Percentiles rank a stretch among this genome's conserved stretches.
Conservation (phyloP, 2,329 filamentous ascomycete genomes). For the Cyphellophora europaea region DNA sequence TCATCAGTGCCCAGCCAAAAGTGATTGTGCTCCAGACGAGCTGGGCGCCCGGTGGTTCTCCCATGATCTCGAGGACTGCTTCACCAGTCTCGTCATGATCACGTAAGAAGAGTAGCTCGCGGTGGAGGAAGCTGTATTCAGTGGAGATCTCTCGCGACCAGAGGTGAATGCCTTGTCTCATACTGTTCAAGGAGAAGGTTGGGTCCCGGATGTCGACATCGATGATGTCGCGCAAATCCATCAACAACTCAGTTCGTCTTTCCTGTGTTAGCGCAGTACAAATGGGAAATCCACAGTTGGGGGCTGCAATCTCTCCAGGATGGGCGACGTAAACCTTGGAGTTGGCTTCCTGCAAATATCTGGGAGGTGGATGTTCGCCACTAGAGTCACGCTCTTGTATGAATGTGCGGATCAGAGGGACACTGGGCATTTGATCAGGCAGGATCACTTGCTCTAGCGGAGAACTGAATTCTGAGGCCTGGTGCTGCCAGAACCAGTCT, state of each 20-base stretch:
- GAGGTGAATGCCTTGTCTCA: constrained; percentile 8
- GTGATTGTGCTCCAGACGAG: constrained; percentile 6
- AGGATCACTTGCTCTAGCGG: background rate
- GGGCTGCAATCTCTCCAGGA: constrained; percentile 1
- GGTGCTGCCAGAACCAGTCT: background rate
- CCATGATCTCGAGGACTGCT: constrained; percentile 2
- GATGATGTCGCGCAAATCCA: constrained; percentile 3
- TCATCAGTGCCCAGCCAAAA: constrained; percentile 5
- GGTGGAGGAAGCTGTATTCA: constrained; percentile 6
- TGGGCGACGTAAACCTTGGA: constrained; percentile 5
- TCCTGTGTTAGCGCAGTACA: constrained; percentile 6
- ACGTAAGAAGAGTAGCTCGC: constrained; percentile 2
- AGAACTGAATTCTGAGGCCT: background rate
- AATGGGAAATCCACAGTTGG: constrained; percentile 4
- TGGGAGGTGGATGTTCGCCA: constrained; percentile 1
- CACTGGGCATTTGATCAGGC: background rate
- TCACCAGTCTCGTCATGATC: constrained; percentile 1
- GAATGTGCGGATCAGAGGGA: background rate
- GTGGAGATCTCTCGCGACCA: constrained; percentile 4
- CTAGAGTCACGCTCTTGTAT: background rate
- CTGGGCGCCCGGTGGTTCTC: constrained; percentile 2
- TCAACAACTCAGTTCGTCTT: constrained; percentile 5
- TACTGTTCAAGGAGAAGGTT: constrained; percentile 7
- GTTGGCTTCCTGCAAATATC: constrained; percentile 5
- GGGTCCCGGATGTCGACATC: constrained; percentile 4